phyloP scores from a whole-genome alignment of 345 rosid species.

The Eucalyptus pauciflora region DNA sequence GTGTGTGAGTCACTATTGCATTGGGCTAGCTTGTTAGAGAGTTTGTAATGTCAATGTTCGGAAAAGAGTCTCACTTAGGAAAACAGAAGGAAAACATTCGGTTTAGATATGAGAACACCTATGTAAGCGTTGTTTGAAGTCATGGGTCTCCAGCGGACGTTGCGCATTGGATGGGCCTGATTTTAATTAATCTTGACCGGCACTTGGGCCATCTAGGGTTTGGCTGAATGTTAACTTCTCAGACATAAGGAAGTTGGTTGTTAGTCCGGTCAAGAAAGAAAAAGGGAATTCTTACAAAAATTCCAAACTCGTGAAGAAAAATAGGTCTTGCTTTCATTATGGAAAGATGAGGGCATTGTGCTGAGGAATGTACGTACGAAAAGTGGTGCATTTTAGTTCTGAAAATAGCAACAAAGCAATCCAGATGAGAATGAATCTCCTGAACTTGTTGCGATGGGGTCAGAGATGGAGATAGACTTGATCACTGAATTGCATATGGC shows the following conservation, averaged over 20 bases:
- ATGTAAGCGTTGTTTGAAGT: background rate
- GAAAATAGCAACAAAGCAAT: too few species aligned
- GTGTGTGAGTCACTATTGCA: background rate
- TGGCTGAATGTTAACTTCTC: background rate
- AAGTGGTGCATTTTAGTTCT: too few species aligned
- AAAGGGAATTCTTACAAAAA: background rate
- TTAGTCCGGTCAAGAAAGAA: background rate
- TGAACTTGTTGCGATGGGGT: too few species aligned
- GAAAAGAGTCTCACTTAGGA: background rate
- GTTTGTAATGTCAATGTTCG: background rate
- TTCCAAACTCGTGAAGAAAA: too few species aligned
- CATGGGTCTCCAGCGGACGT: background rate
- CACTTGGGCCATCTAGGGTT: background rate
- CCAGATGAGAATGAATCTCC: too few species aligned
- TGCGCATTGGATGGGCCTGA: background rate
- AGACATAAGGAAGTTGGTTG: background rate
- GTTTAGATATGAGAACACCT: background rate
- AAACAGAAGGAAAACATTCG: background rate
- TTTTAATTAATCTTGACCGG: background rate
- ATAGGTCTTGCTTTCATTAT: too few species aligned
- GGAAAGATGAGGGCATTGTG: too few species aligned
- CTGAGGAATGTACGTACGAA: too few species aligned
- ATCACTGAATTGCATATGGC: too few species aligned
- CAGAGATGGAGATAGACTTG: too few species aligned
- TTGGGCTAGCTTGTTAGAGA: background rate